Conservation (phyloP, 768 basidiomycete genomes). For the Rhodotorula graminis region DNA sequence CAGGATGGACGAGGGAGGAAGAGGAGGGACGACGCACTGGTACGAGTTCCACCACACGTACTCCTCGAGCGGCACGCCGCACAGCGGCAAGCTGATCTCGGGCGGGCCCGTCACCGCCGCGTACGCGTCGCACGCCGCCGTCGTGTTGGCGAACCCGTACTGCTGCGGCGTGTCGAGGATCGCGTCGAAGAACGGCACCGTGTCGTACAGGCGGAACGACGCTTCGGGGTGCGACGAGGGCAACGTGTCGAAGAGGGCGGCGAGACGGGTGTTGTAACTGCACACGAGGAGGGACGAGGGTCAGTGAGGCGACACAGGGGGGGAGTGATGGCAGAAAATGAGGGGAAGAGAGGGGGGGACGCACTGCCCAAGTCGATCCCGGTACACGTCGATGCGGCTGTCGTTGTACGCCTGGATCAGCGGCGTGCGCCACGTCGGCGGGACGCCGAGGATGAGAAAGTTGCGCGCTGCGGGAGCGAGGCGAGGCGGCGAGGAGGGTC, state of each 20-base stretch:
- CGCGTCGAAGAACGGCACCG: constrained; percentile 13
- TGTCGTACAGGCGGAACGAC: constrained; percentile 20
- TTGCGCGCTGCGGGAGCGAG: constrained; percentile 14
- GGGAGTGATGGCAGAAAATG: neutral
- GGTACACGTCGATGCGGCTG: neutral
- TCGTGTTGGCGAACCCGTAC: constrained; percentile 15
- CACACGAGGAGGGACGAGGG: neutral
- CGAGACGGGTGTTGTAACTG: constrained; percentile 16
- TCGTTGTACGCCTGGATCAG: neutral
- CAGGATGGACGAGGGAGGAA: too few relatives aligned
- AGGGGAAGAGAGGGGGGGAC: neutral
- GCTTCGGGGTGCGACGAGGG: neutral
- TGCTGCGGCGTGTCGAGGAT: neutral
- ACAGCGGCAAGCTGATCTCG: neutral
- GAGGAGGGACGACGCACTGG: neutral
- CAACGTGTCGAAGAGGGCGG: neutral
- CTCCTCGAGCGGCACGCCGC: neutral
- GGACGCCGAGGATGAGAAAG: constrained; percentile 21
- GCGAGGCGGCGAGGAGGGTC: too few relatives aligned
- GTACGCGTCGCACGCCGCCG: constrained; percentile 6
- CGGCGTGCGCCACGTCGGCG: constrained; percentile 15
- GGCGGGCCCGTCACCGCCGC: neutral
- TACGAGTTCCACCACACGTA: constrained; percentile 18
- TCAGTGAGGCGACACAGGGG: neutral
- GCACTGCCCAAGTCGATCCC: neutral